phyloP scores from a whole-genome alignment of 2,329 filamentous ascomycete genomes.

The Colletotrichum phormii region DNA sequence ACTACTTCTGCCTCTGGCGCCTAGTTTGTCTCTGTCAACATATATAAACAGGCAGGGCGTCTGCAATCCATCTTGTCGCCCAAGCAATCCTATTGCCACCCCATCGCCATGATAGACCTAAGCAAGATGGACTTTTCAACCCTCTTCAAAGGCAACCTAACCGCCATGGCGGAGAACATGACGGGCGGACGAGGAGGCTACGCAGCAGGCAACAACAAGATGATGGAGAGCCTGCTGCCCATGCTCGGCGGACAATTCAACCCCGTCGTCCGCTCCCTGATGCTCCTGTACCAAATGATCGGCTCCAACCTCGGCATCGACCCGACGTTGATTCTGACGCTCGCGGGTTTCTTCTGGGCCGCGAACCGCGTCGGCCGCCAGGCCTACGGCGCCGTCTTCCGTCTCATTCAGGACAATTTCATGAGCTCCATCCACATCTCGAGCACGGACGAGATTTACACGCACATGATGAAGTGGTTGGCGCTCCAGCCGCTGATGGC shows the following conservation, averaged over 20 bases:
- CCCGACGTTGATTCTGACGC: constrained; percentile 58
- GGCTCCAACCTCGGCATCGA: constrained; percentile 60
- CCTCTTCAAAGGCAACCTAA: constrained; percentile 30
- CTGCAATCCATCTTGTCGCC: not conserved
- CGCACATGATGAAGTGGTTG: constrained; percentile 69
- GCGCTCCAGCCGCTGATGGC: constrained; percentile 63
- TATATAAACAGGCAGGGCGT: not conserved
- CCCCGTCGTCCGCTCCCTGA: constrained; percentile 35
- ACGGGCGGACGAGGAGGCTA: constrained; percentile 19
- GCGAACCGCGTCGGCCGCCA: constrained; percentile 50
- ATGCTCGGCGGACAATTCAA: constrained; percentile 38
- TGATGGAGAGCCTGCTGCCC: constrained; percentile 35
- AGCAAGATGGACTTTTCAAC: constrained; percentile 32
- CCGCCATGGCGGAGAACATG: constrained; percentile 35
- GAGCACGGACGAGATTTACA: constrained; percentile 68
- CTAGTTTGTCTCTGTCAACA: not conserved
- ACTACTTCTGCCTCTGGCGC: not conserved
- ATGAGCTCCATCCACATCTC: constrained; percentile 65
- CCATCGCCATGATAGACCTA: constrained; percentile 18
- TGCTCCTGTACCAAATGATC: constrained; percentile 57
- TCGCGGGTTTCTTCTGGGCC: constrained; percentile 61
- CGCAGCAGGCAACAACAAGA: constrained; percentile 26
- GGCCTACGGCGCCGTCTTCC: constrained; percentile 47
- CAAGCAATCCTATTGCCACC: not conserved
- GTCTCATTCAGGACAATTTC: constrained; percentile 57